Evolutionary conservation across 306 rosid genomes (phyloP).

Genomic region (Luffa aegyptiaca): DNA sequence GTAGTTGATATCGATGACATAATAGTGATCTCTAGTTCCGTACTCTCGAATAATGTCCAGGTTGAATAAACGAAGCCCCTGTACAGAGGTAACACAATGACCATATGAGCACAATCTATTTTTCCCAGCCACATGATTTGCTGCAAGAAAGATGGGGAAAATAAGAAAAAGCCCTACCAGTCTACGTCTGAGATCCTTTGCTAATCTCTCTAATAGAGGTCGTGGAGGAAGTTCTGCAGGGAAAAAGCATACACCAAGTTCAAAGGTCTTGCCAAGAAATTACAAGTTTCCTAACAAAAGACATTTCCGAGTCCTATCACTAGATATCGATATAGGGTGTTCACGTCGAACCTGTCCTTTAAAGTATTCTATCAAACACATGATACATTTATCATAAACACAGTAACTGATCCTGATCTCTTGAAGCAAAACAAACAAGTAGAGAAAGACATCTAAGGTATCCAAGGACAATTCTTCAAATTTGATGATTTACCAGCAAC

Average conservation of each 20-base stretch:
- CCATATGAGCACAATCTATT: background rate
- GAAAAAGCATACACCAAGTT: constrained; percentile 14
- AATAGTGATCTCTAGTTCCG: constrained; percentile 57
- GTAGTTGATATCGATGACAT: constrained; percentile 89
- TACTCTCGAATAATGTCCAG: constrained; percentile 77
- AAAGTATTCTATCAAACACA: background rate
- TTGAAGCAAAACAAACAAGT: background rate
- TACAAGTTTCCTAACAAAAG: background rate
- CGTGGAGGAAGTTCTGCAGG: constrained; percentile 87
- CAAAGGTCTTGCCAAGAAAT: constrained; percentile 7
- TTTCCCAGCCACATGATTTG: background rate
- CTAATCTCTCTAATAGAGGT: constrained; percentile 80
- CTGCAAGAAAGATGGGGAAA: background rate
- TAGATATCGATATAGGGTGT: background rate
- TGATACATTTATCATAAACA: background rate
- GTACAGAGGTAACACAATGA: background rate
- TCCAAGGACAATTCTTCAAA: background rate
- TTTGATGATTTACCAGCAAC: constrained; percentile 45
- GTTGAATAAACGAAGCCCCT: constrained; percentile 88
- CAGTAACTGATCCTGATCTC: background rate
- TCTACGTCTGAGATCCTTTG: constrained; percentile 65
- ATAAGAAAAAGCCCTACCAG: constrained; percentile 36
- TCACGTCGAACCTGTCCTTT: background rate
- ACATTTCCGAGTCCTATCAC: background rate
- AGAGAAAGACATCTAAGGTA: background rate